Conservation (phyloP, 2,329 filamentous ascomycete species). For the Pseudogymnoascus sp. region DNA sequence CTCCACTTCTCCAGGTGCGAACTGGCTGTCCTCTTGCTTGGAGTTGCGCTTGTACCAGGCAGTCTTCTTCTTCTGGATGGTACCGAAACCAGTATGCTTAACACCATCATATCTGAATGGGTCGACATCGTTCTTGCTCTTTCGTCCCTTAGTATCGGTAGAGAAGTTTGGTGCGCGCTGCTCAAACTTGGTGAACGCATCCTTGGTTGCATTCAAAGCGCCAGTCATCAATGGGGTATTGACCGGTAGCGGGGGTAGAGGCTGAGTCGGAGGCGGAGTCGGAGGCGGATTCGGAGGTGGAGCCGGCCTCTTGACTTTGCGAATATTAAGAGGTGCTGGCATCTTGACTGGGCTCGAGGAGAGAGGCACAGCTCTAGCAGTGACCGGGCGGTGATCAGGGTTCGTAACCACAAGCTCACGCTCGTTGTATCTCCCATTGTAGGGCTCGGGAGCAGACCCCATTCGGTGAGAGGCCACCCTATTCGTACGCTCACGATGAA, state of each 20-base stretch:
- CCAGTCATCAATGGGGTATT: conserved; percentile 15
- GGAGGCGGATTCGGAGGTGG: conserved; percentile 12
- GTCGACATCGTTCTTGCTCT: conserved; percentile 18
- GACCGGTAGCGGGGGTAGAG: not conserved
- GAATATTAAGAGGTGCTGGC: conserved; percentile 26
- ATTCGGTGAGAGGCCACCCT: conserved; percentile 19
- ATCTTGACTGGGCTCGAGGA: conserved; percentile 23
- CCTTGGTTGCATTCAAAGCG: conserved; percentile 6
- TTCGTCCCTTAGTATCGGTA: not conserved
- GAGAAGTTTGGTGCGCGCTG: not conserved
- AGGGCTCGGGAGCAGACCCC: conserved; percentile 26
- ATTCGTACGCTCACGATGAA: conserved; percentile 11
- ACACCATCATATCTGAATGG: conserved; percentile 16
- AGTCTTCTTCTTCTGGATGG: conserved; percentile 23
- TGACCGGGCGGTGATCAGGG: not conserved
- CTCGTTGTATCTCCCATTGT: conserved; percentile 7
- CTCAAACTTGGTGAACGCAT: not conserved
- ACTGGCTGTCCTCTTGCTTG: conserved; percentile 12
- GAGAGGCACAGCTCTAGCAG: conserved; percentile 13
- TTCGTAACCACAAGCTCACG: conserved; percentile 11
- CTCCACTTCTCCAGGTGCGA: not conserved
- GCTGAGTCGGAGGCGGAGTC: not conserved
- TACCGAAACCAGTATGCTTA: conserved; percentile 14
- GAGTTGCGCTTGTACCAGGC: conserved; percentile 27
- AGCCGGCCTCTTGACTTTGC: conserved; percentile 22